Evolutionary conservation across 257 asterid species (phyloP).

Genomic region (Plectranthus barbatus): DNA sequence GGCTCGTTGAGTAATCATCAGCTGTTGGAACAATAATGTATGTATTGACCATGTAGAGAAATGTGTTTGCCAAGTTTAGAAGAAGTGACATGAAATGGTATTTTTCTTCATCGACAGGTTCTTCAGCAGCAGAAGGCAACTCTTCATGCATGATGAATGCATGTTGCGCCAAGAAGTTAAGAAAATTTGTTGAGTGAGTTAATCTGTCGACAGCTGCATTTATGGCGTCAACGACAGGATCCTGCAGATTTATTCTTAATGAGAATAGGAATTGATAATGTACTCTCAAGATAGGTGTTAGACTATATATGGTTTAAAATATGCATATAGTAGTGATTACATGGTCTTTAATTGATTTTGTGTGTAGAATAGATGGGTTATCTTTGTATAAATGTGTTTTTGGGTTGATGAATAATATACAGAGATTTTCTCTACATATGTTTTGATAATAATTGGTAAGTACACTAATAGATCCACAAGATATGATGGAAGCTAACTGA

Average conservation of each 20-base stretch:
- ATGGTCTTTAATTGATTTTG: too few relatives aligned
- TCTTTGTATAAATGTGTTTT: too few relatives aligned
- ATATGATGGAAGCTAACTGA: background rate
- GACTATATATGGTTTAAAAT: too few relatives aligned
- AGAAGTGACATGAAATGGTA: slow-evolving; percentile 87
- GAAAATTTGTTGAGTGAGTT: slow-evolving; percentile 78
- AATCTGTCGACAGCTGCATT: slow-evolving; percentile 78
- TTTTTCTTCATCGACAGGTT: slow-evolving; percentile 46
- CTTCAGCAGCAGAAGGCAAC: slow-evolving; percentile 56
- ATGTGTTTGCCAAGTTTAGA: slow-evolving; percentile 85
- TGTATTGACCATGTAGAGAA: slow-evolving; percentile 92
- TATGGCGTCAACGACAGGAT: slow-evolving; percentile 71
- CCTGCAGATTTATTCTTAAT: slow-evolving; percentile 40
- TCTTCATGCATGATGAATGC: slow-evolving; percentile 92
- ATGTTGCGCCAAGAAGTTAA: slow-evolving; percentile 77
- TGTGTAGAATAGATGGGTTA: too few relatives aligned
- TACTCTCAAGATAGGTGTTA: background rate
- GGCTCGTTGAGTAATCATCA: slow-evolving; percentile 89
- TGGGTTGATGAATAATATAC: too few relatives aligned
- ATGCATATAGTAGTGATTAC: too few relatives aligned
- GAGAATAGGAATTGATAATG: slow-evolving; percentile 10
- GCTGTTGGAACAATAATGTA: slow-evolving; percentile 95
- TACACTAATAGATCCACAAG: background rate
- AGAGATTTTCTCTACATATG: too few relatives aligned
- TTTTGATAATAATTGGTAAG: too few relatives aligned